Evolutionary conservation across 805 yeast species (phyloP).

Genomic region (Teunomyces atbi): DNA sequence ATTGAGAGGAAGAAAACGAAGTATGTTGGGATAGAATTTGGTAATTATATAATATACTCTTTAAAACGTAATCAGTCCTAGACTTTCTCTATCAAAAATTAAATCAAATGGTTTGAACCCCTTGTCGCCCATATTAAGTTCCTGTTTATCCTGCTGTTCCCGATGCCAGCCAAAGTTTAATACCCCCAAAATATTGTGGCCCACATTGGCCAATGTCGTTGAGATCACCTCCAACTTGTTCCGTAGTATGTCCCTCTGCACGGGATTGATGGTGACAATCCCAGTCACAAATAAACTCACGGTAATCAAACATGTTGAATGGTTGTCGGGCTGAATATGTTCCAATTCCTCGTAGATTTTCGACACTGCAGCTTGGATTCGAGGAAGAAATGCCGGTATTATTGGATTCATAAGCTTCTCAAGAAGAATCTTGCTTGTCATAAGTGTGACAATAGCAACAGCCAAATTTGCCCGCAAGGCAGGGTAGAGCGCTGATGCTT

Average conservation of each 20-base stretch:
- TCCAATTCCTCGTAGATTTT: conserved; percentile 6
- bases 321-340: conserved; percentile 7
- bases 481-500: conserved; percentile 3
- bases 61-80: conserved; percentile 10
- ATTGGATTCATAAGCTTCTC: conserved; percentile 13
- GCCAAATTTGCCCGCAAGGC: conserved; percentile 13
- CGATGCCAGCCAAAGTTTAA: conserved; percentile 10
- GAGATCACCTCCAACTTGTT: conserved; percentile 4
- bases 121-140: conserved; percentile 7
- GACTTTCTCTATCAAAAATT: conserved; percentile 10
- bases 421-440: conserved; percentile 10
- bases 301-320: conserved; percentile 9
- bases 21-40: conserved; percentile 70
- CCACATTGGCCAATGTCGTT: conserved; percentile 8
- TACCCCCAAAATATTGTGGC: conserved; percentile 8
- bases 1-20: conserved; percentile 89
- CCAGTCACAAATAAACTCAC: conserved; percentile 11
- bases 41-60: too few species aligned
- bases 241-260: conserved; percentile 3
- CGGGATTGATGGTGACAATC: conserved; percentile 1
- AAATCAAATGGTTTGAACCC: conserved; percentile 12
- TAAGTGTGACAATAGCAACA: conserved; percentile 9
- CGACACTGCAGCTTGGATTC: conserved; percentile 9
- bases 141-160: conserved; percentile 6
- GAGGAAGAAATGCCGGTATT: conserved; percentile 8